Evolutionary conservation across 2,329 filamentous ascomycete species (phyloP).

Genomic region (Trichophyton benhamiae): DNA sequence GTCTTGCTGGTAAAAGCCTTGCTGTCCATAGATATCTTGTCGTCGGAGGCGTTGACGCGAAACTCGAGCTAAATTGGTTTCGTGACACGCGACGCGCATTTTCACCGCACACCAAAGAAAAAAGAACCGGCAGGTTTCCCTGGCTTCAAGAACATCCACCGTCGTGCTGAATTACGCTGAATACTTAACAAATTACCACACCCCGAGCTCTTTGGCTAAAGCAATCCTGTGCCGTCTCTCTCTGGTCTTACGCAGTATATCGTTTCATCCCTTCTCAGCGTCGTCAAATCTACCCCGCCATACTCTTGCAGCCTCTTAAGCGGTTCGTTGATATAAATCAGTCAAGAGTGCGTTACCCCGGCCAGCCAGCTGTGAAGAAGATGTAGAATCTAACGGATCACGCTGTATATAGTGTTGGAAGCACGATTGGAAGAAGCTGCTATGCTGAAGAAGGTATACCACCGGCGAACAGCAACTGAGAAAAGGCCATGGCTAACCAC

Average conservation of each 20-base stretch:
- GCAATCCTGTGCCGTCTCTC: not conserved
- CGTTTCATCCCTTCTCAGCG: not conserved
- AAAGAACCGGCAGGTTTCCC: not conserved
- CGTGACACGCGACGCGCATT: not conserved
- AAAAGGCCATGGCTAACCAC: slow-evolving; percentile 7
- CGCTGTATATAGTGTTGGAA: slow-evolving; percentile 60
- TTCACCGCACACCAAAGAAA: not conserved
- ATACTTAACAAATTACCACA: not conserved
- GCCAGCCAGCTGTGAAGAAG: not conserved
- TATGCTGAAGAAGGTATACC: slow-evolving; percentile 77
- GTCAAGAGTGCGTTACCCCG: not conserved
- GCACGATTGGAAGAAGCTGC: slow-evolving; percentile 90
- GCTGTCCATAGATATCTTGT: not conserved
- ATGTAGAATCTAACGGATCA: not conserved
- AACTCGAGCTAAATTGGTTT: slow-evolving; percentile 1
- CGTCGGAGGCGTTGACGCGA: not conserved
- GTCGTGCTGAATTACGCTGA: not conserved
- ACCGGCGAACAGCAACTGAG: too few relatives aligned
- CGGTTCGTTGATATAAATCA: not conserved
- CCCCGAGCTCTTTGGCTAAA: not conserved
- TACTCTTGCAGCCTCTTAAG: not conserved
- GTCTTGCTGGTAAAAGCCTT: too few relatives aligned
- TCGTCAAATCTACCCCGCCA: not conserved
- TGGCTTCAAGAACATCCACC: not conserved
- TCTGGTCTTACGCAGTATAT: not conserved